phyloP scores from a whole-genome alignment of 2,329 filamentous ascomycete species.

The Talaromyces marneffei region DNA sequence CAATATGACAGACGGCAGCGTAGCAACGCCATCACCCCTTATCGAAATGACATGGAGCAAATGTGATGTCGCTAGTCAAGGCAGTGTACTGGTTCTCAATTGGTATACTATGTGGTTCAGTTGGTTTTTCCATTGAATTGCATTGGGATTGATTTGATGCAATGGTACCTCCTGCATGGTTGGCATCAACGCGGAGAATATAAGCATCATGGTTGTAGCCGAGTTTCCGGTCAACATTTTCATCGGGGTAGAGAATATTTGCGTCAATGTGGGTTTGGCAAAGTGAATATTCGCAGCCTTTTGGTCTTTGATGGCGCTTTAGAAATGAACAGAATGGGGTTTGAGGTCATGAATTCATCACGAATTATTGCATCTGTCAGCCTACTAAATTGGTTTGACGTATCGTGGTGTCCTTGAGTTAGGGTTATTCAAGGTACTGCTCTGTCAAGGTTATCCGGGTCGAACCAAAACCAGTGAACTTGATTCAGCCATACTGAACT shows the following conservation, averaged over 20 bases:
- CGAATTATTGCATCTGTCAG: too few species aligned
- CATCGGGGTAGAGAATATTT: constrained; percentile 50
- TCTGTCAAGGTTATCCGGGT: background rate
- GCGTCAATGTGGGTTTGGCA: constrained; percentile 45
- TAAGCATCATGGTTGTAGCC: constrained; percentile 50
- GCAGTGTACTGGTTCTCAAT: background rate
- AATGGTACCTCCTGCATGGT: too few species aligned
- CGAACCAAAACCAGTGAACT: background rate
- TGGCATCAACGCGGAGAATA: constrained; percentile 37
- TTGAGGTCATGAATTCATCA: background rate
- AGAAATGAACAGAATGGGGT: constrained; percentile 10
- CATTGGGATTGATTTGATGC: background rate
- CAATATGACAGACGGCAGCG: too few species aligned
- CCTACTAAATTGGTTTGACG: background rate
- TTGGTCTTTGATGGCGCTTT: constrained; percentile 46
- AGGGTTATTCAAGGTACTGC: background rate
- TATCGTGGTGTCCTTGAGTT: background rate
- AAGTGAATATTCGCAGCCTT: constrained; percentile 48
- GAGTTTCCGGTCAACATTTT: constrained; percentile 55
- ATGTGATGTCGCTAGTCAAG: background rate
- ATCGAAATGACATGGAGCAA: background rate
- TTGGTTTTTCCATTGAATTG: background rate
- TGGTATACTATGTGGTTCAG: background rate
- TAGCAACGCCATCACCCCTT: too few species aligned
- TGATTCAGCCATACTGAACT: background rate